Conservation (phyloP, 345 rosid species). For the Clarkia xantiana region DNA sequence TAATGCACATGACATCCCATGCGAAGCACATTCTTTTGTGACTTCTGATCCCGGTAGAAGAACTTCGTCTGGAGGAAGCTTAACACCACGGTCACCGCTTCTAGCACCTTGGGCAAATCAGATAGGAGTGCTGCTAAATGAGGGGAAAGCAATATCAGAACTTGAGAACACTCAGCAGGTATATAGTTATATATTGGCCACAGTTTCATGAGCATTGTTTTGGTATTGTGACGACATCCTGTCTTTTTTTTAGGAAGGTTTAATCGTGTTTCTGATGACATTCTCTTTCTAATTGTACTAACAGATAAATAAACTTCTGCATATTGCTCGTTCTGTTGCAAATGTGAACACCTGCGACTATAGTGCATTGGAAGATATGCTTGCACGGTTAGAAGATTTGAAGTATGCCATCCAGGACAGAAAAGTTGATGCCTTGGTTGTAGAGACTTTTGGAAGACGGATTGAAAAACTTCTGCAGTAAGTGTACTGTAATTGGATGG, state of each 20-base stretch:
- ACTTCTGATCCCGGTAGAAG: slow-evolving; percentile 28
- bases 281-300: slow-evolving; percentile 4
- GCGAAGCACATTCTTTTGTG: slow-evolving; percentile 20
- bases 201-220: no score
- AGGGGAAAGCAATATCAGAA: slow-evolving; percentile 55
- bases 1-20: slow-evolving; percentile 27
- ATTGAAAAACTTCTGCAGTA: slow-evolving; percentile 88
- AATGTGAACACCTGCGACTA: slow-evolving; percentile 55
- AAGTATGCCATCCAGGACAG: slow-evolving; percentile 88
- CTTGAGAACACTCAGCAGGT: slow-evolving; percentile 84
- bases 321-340: slow-evolving; percentile 66
- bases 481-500: slow-evolving; percentile 8
- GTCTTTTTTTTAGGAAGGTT: no score
- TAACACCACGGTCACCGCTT: slow-evolving; percentile 82
- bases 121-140: slow-evolving; percentile 65
- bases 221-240: no score
- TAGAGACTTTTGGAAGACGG: slow-evolving; percentile 95
- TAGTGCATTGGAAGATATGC: slow-evolving; percentile 53
- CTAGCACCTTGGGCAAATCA: slow-evolving; percentile 63
- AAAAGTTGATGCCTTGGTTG: slow-evolving; percentile 86
- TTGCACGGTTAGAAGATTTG: slow-evolving; percentile 64
- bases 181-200: no score
- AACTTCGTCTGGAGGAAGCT: slow-evolving; percentile 58
- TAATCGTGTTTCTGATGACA: no score
- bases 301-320: slow-evolving; percentile 68